Conservation (phyloP, 768 basidiomycete genomes). For the Amanita exitialis region DNA sequence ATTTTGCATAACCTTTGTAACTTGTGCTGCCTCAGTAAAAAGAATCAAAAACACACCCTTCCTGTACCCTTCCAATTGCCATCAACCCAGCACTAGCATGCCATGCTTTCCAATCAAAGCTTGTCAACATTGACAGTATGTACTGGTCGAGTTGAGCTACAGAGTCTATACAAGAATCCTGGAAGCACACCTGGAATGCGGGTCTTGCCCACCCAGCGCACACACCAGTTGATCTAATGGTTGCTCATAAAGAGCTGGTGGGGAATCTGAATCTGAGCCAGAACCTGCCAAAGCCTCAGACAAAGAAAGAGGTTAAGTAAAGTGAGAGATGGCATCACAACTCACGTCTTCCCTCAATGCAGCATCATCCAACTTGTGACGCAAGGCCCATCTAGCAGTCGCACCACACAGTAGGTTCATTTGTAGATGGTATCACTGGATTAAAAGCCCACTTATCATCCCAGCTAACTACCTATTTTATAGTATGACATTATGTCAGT, state of each 20-base stretch:
- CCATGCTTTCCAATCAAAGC: slow-evolving; percentile 75
- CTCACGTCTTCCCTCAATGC: slow-evolving; percentile 60
- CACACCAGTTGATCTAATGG: slow-evolving; percentile 73
- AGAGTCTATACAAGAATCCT: background rate
- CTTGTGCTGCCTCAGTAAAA: background rate
- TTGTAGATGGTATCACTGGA: too few species aligned
- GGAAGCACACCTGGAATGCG: slow-evolving; percentile 47
- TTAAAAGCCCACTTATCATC: too few species aligned
- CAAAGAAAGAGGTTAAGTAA: background rate
- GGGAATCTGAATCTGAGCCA: slow-evolving; percentile 49
- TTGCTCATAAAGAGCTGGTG: slow-evolving; percentile 75
- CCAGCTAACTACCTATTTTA: too few species aligned
- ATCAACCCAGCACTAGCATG: slow-evolving; percentile 85
- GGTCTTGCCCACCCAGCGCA: slow-evolving; percentile 66
- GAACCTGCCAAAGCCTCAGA: slow-evolving; percentile 51
- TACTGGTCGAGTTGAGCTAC: slow-evolving; percentile 22
- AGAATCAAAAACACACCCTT: slow-evolving; percentile 29
- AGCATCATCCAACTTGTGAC: slow-evolving; percentile 53
- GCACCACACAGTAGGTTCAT: too few species aligned
- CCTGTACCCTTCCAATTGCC: slow-evolving; percentile 82
- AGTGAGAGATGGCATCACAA: slow-evolving; percentile 11
- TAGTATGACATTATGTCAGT: too few species aligned
- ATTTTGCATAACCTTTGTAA: slow-evolving; percentile 54
- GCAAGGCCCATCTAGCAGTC: too few species aligned
- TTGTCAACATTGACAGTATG: slow-evolving; percentile 74